phyloP scores from a whole-genome alignment of 2,329 filamentous ascomycete species.

The Tolypocladium endophyticum region DNA sequence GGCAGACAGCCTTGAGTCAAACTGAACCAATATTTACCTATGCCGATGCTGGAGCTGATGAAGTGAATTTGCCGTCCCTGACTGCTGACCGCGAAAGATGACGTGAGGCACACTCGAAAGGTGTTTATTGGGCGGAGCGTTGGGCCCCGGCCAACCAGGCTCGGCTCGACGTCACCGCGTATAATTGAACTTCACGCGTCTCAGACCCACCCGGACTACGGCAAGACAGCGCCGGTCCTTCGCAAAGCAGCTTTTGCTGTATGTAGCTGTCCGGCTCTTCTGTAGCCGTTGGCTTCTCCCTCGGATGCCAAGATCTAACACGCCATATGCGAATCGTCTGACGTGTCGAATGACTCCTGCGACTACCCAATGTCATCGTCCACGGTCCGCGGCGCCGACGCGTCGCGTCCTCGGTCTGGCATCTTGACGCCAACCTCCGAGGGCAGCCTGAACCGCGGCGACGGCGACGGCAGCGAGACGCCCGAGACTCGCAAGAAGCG shows the following conservation, averaged over 20 bases:
- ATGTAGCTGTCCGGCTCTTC: background rate
- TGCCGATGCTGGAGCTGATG: no score
- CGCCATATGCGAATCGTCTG: background rate
- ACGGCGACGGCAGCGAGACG: slow-evolving; percentile 13
- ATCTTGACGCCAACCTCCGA: slow-evolving; percentile 30
- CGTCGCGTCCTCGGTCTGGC: slow-evolving; percentile 36
- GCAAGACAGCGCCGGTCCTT: background rate
- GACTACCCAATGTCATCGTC: slow-evolving; percentile 21
- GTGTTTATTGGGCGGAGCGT: background rate
- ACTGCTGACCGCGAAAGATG: no score
- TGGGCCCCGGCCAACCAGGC: background rate
- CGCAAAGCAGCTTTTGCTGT: background rate
- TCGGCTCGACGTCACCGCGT: background rate
- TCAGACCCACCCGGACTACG: background rate
- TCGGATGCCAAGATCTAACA: background rate
- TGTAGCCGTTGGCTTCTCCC: background rate
- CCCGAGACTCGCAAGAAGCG: slow-evolving; percentile 23
- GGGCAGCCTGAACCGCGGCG: slow-evolving; percentile 23
- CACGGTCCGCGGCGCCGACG: slow-evolving; percentile 27
- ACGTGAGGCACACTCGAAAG: no score
- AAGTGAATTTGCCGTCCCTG: background rate
- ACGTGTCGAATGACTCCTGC: slow-evolving; percentile 3
- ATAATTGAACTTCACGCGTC: background rate
- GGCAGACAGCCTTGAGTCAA: background rate
- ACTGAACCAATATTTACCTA: background rate